phyloP scores from a whole-genome alignment of 2,329 filamentous ascomycete species.

The Verticillium klebahnii region DNA sequence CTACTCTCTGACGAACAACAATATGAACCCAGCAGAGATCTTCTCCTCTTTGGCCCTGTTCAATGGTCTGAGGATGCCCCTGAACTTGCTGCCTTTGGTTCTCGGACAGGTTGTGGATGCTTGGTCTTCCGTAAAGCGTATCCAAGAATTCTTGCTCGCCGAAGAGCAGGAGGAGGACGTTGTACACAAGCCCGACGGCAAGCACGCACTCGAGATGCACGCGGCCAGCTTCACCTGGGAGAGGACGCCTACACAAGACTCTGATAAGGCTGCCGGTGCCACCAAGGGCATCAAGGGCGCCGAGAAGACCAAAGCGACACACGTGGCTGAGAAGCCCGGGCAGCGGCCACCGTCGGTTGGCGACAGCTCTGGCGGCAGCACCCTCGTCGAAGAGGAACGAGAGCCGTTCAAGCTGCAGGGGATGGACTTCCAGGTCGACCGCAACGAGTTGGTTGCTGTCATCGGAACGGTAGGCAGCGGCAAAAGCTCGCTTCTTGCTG shows the following conservation, averaged over 20 bases:
- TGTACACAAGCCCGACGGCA: conserved; percentile 46
- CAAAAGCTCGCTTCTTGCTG: conserved; percentile 84
- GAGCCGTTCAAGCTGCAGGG: conserved; percentile 70
- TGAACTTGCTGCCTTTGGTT: conserved; percentile 84
- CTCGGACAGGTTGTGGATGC: conserved; percentile 89
- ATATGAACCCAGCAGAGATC: conserved; percentile 68
- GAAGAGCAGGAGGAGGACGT: conserved; percentile 79
- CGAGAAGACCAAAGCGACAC: conserved; percentile 16
- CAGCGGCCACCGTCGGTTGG: conserved; percentile 29
- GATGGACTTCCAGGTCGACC: conserved; percentile 62
- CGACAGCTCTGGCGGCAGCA: conserved; percentile 47
- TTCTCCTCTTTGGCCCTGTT: conserved; percentile 95
- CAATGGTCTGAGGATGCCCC: conserved; percentile 82
- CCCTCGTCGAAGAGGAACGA: conserved; percentile 51
- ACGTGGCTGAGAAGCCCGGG: conserved; percentile 4
- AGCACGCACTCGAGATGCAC: conserved; percentile 67
- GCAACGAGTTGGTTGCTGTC: conserved; percentile 76
- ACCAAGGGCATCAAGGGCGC: conserved; percentile 30
- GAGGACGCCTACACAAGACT: conserved; percentile 51
- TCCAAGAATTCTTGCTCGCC: conserved; percentile 81
- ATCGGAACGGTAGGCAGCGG: conserved; percentile 87
- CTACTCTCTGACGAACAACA: conserved; percentile 61
- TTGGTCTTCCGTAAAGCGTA: conserved; percentile 76
- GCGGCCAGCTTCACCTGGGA: conserved; percentile 88
- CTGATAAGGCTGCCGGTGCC: conserved; percentile 35